phyloP scores from a whole-genome alignment of 805 yeast species.

The Candida sithepensis region DNA sequence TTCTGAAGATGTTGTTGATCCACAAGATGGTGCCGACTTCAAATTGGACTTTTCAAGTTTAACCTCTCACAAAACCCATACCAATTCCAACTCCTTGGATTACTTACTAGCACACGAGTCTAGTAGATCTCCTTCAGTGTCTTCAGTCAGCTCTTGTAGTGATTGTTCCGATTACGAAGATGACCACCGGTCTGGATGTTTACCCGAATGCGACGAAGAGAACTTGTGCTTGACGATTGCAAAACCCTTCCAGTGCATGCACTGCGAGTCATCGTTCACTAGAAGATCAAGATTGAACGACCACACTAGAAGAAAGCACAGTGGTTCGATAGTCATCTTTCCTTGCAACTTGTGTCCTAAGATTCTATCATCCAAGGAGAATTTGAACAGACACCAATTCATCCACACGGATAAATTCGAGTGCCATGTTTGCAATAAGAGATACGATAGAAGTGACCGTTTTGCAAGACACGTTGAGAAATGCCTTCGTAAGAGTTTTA shows the following conservation, averaged over 20 bases:
- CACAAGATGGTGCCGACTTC: not conserved
- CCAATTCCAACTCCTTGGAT: not conserved
- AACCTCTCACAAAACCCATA: not conserved
- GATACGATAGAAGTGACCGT: conserved; percentile 27
- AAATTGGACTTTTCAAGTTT: not conserved
- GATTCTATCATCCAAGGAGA: conserved; percentile 21
- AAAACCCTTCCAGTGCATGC: not conserved
- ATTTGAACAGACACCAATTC: conserved; percentile 26
- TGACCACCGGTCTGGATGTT: not conserved
- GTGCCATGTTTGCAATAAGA: conserved; percentile 20
- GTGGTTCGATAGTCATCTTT: conserved; percentile 16
- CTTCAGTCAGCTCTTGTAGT: not conserved
- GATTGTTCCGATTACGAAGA: not conserved
- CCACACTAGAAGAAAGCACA: conserved; percentile 22
- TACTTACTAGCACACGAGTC: not conserved
- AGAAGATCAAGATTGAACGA: conserved; percentile 26
- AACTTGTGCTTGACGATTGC: not conserved
- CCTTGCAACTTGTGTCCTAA: conserved; percentile 22
- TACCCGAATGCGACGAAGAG: too few species aligned
- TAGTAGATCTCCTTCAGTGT: not conserved
- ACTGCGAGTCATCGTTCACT: conserved; percentile 24
- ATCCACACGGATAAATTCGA: conserved; percentile 27
- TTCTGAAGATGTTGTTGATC: not conserved
- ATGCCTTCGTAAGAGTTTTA: conserved; percentile 5
- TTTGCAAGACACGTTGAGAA: conserved; percentile 20